A percentile compares a stretch with the other conserved stretches of the same genome.
Conservation (phyloP, 495 filamentous ascomycete species). For the Bacidia gigantensis region DNA sequence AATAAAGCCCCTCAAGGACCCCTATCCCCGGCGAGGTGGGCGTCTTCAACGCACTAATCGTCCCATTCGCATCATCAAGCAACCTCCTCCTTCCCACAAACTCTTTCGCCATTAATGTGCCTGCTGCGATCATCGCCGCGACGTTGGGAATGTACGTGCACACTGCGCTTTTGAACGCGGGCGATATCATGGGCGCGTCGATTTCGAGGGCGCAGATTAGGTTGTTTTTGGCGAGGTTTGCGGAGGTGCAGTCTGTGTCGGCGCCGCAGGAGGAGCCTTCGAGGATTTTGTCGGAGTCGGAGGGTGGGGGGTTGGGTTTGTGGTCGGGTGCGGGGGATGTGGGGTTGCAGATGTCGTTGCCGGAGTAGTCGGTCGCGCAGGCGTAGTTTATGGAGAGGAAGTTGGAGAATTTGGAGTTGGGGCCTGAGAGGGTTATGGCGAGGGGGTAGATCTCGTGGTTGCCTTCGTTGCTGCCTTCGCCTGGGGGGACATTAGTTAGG, state of each 20-base stretch:
- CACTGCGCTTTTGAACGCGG: neutral
- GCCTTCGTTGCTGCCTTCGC: neutral
- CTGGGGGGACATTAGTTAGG: neutral
- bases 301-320: neutral
- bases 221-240: neutral
- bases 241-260: neutral
- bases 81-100: neutral
- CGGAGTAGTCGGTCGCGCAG: neutral
- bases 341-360: neutral
- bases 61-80: neutral
- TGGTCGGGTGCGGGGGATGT: neutral
- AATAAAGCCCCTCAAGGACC: neutral
- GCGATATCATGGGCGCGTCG: neutral
- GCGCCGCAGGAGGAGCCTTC: neutral
- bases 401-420: neutral
- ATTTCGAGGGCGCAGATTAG: neutral
- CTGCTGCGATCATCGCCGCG: neutral
- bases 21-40: neutral
- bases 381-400: neutral
- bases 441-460: neutral
- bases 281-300: neutral
- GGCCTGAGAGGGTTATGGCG: neutral
- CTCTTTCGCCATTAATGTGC: neutral
- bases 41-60: neutral
- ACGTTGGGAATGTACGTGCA: neutral